Base-by-base conservation (phyloP, 2,329 filamentous ascomycete genomes). In the Metarhizium brunneum region DNA sequence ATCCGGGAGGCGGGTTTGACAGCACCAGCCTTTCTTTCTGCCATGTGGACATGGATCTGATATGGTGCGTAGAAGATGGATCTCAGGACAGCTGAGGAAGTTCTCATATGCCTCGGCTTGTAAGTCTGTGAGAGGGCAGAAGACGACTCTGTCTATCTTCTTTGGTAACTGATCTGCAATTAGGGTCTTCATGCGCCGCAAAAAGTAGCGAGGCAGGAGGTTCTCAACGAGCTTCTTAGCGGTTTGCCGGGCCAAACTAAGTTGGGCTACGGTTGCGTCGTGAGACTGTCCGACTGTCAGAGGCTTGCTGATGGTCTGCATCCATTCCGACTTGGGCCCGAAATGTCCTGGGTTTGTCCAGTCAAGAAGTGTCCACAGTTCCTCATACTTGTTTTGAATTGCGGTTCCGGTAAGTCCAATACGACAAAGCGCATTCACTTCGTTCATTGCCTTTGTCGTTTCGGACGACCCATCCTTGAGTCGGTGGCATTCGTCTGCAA, bases 361-460 rank as follows among this genome's bases (percentile, higher is more conserved):
- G 67, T 99, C 95, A 2, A 99, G 76, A 0, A 99, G 76, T 0
- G 91, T 95, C 92, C 92, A 99, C 1, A 99, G 79, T 69, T 99
- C 94, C 66, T 96, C 90, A 68, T 99, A 99, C 61, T 90, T 94
- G 70, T 99, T 99, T 67, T 99, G 94, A 48, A 99, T 96, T 0
- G 92, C 92, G 0, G 94, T 99, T 2, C 94, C 94, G 0, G 92
- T 97, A 8, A 99, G 77, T 0, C 94, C 94, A 58, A 99, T 92
- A 38, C 94, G 83, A 66, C 94, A 97, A 2, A 97, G 80, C 0
- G 92, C 85, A 63, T 99, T 99, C 62, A 97, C 77, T 58, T 92
- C 83, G 63, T 90, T 88, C 87, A 99, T 92, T 0, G 91, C 86
- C 64, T 88, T 83, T 0, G 92, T 94, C 7, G 87, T 88, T 59